Percentiles rank a stretch among this genome's conserved stretches.
phyloP scores from a whole-genome alignment of 306 rosid genomes.

The Alnus rubra region DNA sequence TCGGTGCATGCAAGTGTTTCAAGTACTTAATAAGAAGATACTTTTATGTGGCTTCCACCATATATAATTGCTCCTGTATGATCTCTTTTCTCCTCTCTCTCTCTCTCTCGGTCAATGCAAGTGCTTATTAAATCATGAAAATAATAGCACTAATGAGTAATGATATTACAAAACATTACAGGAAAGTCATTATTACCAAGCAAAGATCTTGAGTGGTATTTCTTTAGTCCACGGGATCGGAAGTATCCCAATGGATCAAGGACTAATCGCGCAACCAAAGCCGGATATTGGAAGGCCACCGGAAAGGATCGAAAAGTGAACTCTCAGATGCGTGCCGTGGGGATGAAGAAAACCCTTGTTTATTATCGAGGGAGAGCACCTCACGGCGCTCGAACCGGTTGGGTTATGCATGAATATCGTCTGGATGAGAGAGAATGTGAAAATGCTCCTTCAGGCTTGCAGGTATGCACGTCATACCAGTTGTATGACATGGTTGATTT shows the following conservation, averaged over 20 bases:
- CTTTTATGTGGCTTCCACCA: background rate
- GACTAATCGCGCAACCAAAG: constrained; percentile 87
- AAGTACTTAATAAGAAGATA: background rate
- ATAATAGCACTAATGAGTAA: no score
- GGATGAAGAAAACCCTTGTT: constrained; percentile 95
- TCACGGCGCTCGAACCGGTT: constrained; percentile 76
- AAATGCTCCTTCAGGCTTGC: constrained; percentile 49
- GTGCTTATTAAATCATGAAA: no score
- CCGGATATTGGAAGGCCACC: constrained; percentile 96
- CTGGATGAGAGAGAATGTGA: constrained; percentile 85
- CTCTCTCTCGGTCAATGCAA: background rate
- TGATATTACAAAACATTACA: constrained; percentile 18
- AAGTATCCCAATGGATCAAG: constrained; percentile 96
- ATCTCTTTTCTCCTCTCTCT: background rate
- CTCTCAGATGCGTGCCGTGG: constrained; percentile 63
- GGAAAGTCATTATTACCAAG: constrained; percentile 90
- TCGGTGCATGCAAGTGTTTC: background rate
- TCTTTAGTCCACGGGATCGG: constrained; percentile 86
- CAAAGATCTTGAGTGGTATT: constrained; percentile 95
- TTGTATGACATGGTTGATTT: no score
- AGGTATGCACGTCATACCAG: constrained; percentile 37
- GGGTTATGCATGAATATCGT: constrained; percentile 99
- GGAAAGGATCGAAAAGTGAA: constrained; percentile 89
- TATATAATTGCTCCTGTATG: background rate
- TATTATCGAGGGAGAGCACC: constrained; percentile 94